Percentiles rank a stretch among this genome's conserved stretches.
These are phyloP conservation scores for Tolypocladium nubicola DNA, from an alignment of 2,329 filamentous ascomycete species.

Conservation along the genomic window DNA sequence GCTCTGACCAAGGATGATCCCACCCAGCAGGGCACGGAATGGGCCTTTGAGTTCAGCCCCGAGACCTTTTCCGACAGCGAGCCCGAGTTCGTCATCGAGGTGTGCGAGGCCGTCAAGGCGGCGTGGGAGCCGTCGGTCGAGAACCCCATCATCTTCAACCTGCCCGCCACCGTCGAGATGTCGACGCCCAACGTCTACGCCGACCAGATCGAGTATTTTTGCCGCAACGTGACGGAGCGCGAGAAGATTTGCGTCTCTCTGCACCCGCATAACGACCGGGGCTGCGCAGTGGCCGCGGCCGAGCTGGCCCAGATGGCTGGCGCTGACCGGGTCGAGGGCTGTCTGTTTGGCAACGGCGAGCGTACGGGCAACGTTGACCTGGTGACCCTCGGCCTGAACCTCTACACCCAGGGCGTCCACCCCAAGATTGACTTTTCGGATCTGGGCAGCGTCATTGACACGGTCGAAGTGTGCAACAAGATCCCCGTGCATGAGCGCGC, in stretches of 20 bases:
- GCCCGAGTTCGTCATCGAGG: constrained; percentile 68
- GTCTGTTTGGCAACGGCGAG: constrained; percentile 85
- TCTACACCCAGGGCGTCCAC: constrained; percentile 86
- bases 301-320: constrained; percentile 95
- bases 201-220: constrained; percentile 95
- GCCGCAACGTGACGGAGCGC: constrained; percentile 69
- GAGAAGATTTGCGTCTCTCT: constrained; percentile 83
- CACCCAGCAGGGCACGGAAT: constrained; percentile 45
- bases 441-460: constrained; percentile 73
- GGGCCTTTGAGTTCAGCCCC: constrained; percentile 75
- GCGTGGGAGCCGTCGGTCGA: constrained; percentile 78
- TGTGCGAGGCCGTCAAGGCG: constrained; percentile 88
- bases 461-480: constrained; percentile 88
- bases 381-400: constrained; percentile 82
- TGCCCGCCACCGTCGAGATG: constrained; percentile 94
- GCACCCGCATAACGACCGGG: constrained; percentile 91
- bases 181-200: constrained; percentile 91
- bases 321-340: constrained; percentile 87
- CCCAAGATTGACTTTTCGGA: constrained; percentile 87
- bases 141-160: constrained; percentile 88
- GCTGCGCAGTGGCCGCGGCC: constrained; percentile 79
- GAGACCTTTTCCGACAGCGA: constrained; percentile 87
- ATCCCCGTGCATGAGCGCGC: constrained; percentile 84
- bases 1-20: constrained; percentile 79
- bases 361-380: constrained; percentile 92